Evolutionary conservation across 169 alveolate species (phyloP), one percentile per base, ranked within the genome.

Genomic region (Plasmodium coatneyi): DNA sequence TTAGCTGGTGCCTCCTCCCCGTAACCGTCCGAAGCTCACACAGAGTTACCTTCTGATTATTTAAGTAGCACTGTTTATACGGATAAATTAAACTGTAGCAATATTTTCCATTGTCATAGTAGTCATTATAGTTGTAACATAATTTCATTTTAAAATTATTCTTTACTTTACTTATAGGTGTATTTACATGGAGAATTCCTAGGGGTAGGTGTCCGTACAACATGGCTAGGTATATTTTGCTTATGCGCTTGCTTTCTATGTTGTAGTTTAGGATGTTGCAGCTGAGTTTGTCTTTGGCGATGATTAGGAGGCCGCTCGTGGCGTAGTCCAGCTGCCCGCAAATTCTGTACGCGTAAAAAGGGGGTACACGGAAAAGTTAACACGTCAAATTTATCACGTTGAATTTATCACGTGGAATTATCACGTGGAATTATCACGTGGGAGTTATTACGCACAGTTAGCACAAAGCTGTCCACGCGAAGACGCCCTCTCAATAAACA

Each of bases 271-370:
- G 78, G 80, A 82, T 54, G 66, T 91, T 91, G 16, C 79, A 82
- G 16, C 92, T 83, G 28, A 91, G 83, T 41, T 80, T 91, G 41
- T 82, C 92, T 22, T 91, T 91, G 22, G 95, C 95, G 25, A 91
- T 39, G 79, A 91, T 82, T 74, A 91, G 70, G 49, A 91, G 92
- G 30, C 95, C 95, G 49, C 95, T 91, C 10, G 95, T 91, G 12
- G 95, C 95, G 74, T 91, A 91, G 56, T 91, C 95, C n/a, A 91
- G 71, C 34, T 91, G 95, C 6, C 95, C 95, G 34, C 95, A 91
- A 54, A 91, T 91, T 71, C 95, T 91, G 82, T 25, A 87, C 14
- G 14, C 34, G 43, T 16, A 46, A 30, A n/a, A 25, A 60, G 36
- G 43, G 34, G 34, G 16, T 0, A 16, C 30, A n/a, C n/a, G 1